phyloP scores from a whole-genome alignment of 2,329 filamentous ascomycete genomes.

The Zymoseptoria brevis region DNA sequence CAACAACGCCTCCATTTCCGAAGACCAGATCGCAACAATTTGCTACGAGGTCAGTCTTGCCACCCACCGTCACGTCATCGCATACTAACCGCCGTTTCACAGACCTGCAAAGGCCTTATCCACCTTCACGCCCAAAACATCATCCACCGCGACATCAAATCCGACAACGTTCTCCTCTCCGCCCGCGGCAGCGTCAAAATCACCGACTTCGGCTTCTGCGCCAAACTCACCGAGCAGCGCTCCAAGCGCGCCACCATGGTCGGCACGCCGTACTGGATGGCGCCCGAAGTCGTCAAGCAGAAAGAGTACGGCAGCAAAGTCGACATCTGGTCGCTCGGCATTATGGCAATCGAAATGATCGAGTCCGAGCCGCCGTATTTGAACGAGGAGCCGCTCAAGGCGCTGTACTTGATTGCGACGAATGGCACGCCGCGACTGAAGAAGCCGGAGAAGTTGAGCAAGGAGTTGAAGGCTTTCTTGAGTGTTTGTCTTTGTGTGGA shows the following conservation, averaged over 20 bases:
- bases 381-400: constrained; percentile 95
- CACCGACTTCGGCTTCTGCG: constrained; percentile 99
- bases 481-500: constrained; percentile 95
- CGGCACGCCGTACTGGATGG: constrained; percentile 99
- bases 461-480: constrained; percentile 95
- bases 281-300: constrained; percentile 96
- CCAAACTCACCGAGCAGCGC: constrained; percentile 93
- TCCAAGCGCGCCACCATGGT: constrained; percentile 99
- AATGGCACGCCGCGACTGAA: constrained; percentile 95
- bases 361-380: constrained; percentile 96
- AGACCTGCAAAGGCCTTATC: constrained; percentile 93
- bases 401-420: constrained; percentile 92
- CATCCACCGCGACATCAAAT: constrained; percentile 98
- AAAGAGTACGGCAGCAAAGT: constrained; percentile 98
- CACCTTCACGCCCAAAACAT: constrained; percentile 94
- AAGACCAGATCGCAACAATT: constrained; percentile 96
- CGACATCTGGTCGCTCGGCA: constrained; percentile 96
- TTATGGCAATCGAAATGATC: constrained; percentile 99
- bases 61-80: not conserved
- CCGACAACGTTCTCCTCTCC: constrained; percentile 93
- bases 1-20: constrained; percentile 87
- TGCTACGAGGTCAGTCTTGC: constrained; percentile 70
- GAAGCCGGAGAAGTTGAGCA: constrained; percentile 96
- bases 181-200: constrained; percentile 86
- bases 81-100: constrained; percentile 21